Percentiles rank a stretch among this genome's conserved stretches.
phyloP scores from a whole-genome alignment of 2,329 filamentous ascomycete species.

The Penicillium griseofulvum region DNA sequence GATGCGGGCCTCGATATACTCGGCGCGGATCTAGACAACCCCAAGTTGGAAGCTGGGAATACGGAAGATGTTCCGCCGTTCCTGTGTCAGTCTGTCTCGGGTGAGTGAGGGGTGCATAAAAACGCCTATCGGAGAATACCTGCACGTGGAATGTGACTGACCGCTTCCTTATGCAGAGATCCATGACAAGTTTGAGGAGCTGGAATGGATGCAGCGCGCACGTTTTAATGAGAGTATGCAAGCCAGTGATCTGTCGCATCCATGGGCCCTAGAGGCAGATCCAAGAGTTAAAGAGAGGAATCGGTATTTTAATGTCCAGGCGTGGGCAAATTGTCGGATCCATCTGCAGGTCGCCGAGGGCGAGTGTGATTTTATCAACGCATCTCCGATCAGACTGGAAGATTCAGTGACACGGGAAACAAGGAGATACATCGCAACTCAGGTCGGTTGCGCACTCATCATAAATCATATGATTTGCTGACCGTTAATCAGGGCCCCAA shows the following conservation, averaged over 20 bases:
- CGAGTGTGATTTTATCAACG: constrained; percentile 77
- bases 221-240: constrained; percentile 51
- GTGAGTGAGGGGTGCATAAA: constrained; percentile 31
- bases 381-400: constrained; percentile 65
- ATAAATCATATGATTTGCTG: constrained; percentile 1
- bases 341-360: constrained; percentile 73
- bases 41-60: constrained; percentile 28
- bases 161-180: constrained; percentile 48
- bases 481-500: constrained; percentile 66
- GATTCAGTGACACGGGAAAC: constrained; percentile 47
- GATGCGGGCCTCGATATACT: constrained; percentile 31
- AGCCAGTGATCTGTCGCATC: constrained; percentile 48
- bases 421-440: constrained; percentile 81
- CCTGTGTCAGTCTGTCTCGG: constrained; percentile 37
- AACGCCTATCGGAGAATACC: constrained; percentile 17
- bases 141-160: constrained; percentile 21
- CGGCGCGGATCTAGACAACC: constrained; percentile 29
- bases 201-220: constrained; percentile 60
- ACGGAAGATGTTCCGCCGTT: constrained; percentile 39
- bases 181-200: constrained; percentile 58
- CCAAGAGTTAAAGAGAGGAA: constrained; percentile 64
- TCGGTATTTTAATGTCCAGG: constrained; percentile 85
- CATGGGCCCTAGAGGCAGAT: constrained; percentile 59
- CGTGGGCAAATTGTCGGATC: constrained; percentile 83
- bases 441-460: constrained; percentile 46